These are phyloP conservation scores for Colletotrichum orchidophilum DNA, from an alignment of 2,329 filamentous ascomycete genomes.

Conservation along the genomic window DNA sequence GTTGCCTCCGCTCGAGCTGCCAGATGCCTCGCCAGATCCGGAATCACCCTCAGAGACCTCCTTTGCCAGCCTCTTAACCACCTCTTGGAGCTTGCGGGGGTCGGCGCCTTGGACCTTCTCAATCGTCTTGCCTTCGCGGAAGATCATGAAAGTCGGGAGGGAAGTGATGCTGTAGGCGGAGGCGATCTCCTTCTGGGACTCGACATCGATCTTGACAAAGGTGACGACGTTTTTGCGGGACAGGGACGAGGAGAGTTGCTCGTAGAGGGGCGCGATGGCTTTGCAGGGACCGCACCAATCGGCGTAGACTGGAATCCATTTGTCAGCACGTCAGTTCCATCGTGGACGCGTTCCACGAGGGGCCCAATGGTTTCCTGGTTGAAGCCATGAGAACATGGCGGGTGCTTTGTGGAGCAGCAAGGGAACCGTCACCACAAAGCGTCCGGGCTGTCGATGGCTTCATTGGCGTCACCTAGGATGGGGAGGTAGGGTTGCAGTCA, in stretches of 20 bases:
- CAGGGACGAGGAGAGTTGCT: constrained; percentile 76
- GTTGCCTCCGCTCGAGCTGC: constrained; percentile 51
- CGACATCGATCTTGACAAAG: constrained; percentile 89
- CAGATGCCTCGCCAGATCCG: constrained; percentile 53
- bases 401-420: background rate
- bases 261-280: constrained; percentile 83
- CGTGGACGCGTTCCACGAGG: background rate
- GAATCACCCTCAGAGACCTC: constrained; percentile 63
- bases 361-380: background rate
- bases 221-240: constrained; percentile 78
- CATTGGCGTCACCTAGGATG: constrained; percentile 13
- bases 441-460: background rate
- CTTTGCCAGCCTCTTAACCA: constrained; percentile 75
- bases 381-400: too few relatives aligned
- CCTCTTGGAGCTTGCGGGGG: constrained; percentile 72
- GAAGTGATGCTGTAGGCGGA: constrained; percentile 76
- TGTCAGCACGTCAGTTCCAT: constrained; percentile 38
- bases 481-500: constrained; percentile 40
- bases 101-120: constrained; percentile 81
- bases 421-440: background rate
- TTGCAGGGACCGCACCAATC: constrained; percentile 89
- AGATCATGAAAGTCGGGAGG: constrained; percentile 93
- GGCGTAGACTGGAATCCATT: constrained; percentile 75
- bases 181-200: constrained; percentile 78
- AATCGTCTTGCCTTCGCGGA: constrained; percentile 74